phyloP scores from a whole-genome alignment of 2,329 filamentous ascomycete genomes.

The Fusarium siculi region DNA sequence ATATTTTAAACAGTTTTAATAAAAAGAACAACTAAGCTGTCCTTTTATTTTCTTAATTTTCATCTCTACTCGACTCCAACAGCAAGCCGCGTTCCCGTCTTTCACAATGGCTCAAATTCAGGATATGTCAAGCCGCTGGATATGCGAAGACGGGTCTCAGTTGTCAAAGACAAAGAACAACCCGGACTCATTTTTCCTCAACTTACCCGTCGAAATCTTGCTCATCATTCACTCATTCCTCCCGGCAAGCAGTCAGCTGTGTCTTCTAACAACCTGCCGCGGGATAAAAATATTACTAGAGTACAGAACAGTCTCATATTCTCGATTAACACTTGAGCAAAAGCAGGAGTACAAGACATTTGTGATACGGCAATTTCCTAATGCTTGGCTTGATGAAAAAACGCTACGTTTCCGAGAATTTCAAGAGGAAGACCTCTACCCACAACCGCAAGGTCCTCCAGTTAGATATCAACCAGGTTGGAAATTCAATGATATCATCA shows the following conservation, averaged over 20 bases:
- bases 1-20: too few relatives aligned
- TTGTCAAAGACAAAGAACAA: background rate
- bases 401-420: background rate
- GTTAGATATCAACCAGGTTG: rapidly evolving
- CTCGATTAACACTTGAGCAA: background rate
- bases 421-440: background rate
- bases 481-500: background rate
- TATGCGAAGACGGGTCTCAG: too few relatives aligned
- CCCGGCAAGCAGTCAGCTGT: background rate
- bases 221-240: background rate
- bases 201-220: background rate
- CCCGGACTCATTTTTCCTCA: background rate
- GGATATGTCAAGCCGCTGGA: rapidly evolving
- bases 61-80: background rate
- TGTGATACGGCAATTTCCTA: background rate
- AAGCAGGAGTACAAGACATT: background rate
- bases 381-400: background rate
- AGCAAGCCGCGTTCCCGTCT: background rate
- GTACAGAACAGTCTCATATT: too few relatives aligned
- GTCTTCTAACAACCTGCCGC: background rate
- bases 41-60: background rate
- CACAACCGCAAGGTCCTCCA: background rate
- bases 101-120: background rate
- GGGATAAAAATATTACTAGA: background rate
- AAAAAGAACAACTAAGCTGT: background rate